These are phyloP conservation scores for Globomyces pollinis-pini DNA, from an alignment of 192 early-diverging fungal genomes.

Conservation along the genomic window DNA sequence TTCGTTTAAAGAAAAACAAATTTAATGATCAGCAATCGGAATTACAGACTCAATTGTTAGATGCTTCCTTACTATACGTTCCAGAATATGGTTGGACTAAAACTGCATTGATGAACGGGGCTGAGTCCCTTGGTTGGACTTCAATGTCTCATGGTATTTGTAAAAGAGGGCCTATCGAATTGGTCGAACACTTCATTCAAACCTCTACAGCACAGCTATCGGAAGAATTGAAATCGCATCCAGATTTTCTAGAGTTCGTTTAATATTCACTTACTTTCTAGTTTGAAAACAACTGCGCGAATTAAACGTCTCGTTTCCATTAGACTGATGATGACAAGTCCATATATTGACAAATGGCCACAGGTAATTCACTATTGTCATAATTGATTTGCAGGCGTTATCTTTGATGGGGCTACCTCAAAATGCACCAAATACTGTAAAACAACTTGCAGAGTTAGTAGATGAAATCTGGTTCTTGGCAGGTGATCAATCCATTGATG, in stretches of 20 bases:
- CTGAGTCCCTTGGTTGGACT: conserved; percentile 61
- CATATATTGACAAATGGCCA: conserved; percentile 69
- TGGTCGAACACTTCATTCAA: conserved; percentile 71
- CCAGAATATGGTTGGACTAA: conserved; percentile 68
- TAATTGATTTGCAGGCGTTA: too few species aligned
- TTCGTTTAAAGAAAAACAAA: too few species aligned
- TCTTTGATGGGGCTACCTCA: conserved; percentile 75
- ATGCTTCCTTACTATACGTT: conserved; percentile 59
- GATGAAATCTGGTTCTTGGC: conserved; percentile 86
- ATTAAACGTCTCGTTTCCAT: conserved; percentile 53
- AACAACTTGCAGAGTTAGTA: conserved; percentile 59
- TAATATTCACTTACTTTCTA: neutral
- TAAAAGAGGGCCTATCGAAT: conserved; percentile 51
- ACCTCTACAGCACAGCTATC: conserved; percentile 50
- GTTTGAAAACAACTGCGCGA: conserved; percentile 35
- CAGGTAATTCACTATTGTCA: conserved; percentile 65
- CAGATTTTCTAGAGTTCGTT: conserved; percentile 45
- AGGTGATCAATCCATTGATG: conserved; percentile 72
- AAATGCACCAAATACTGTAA: conserved; percentile 61
- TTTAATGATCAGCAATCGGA: too few species aligned
- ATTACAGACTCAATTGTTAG: conserved; percentile 39
- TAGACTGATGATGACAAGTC: conserved; percentile 64
- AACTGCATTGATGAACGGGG: conserved; percentile 54
- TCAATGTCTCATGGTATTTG: conserved; percentile 64
- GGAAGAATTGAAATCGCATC: conserved; percentile 47